Conservation (phyloP, 2,329 filamentous ascomycete species). For the Pestalotiopsis sp. region DNA sequence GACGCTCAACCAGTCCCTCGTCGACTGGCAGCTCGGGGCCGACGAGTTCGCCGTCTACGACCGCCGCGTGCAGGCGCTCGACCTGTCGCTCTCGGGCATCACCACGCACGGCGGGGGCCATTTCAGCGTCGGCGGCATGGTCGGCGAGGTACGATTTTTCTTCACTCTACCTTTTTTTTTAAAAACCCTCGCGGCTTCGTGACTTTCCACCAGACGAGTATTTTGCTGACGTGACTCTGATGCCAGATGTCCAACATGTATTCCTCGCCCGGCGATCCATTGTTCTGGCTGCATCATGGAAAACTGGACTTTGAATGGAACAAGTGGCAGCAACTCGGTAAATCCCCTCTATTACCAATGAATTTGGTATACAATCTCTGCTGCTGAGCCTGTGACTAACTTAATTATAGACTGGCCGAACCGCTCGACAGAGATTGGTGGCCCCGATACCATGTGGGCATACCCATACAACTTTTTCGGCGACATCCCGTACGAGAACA, state of each 20-base stretch:
- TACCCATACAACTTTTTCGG: slow-evolving; percentile 36
- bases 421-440: slow-evolving; percentile 31
- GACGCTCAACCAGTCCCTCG: slow-evolving; percentile 16
- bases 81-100: slow-evolving; percentile 20
- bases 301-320: slow-evolving; percentile 29
- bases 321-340: slow-evolving; percentile 31
- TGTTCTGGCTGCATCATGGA: slow-evolving; percentile 37
- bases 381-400: background rate
- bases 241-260: slow-evolving; percentile 10
- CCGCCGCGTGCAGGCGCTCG: slow-evolving; percentile 25
- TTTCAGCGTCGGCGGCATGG: slow-evolving; percentile 29
- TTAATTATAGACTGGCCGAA: slow-evolving; percentile 24
- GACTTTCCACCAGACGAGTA: background rate
- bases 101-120: slow-evolving; percentile 30
- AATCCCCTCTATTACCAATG: background rate
- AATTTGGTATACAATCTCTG: too few species aligned
- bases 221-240: slow-evolving; percentile 21
- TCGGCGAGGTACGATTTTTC: slow-evolving; percentile 24
- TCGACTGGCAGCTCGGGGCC: slow-evolving; percentile 19
- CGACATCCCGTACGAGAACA: slow-evolving; percentile 32
- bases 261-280: slow-evolving; percentile 27
- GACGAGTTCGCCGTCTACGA: slow-evolving; percentile 29
- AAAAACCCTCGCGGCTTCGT: background rate
- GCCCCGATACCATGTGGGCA: slow-evolving; percentile 34
- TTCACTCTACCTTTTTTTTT: slow-evolving; percentile 7